These are phyloP conservation scores for Pyronema omphalodes DNA, from an alignment of 495 filamentous ascomycete species.

Conservation along the genomic window DNA sequence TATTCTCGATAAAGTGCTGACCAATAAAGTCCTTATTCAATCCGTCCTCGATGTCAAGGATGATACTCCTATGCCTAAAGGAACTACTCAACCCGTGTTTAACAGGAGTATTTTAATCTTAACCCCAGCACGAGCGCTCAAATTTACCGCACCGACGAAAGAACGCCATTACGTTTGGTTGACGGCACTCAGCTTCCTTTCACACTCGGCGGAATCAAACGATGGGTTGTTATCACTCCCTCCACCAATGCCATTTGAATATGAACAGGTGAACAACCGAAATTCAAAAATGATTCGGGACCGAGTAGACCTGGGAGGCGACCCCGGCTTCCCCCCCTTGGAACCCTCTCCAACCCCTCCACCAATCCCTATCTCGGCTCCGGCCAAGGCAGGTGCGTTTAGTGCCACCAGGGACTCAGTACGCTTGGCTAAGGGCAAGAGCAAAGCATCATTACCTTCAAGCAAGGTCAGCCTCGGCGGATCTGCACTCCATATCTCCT, in stretches of 20 bases:
- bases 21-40: constrained; percentile 62
- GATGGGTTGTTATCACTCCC: constrained; percentile 45
- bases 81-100: constrained; percentile 42
- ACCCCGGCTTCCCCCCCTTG: not conserved
- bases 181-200: constrained; percentile 81
- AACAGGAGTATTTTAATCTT: constrained; percentile 89
- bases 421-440: constrained; percentile 64
- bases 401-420: constrained; percentile 80
- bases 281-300: not conserved
- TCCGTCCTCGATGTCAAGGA: constrained; percentile 95
- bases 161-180: constrained; percentile 94
- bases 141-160: constrained; percentile 68
- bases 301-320: not conserved
- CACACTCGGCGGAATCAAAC: constrained; percentile 59
- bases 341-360: constrained; percentile 26
- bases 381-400: constrained; percentile 25
- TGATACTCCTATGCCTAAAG: constrained; percentile 72
- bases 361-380: constrained; percentile 23
- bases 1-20: constrained; percentile 24
- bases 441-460: constrained; percentile 11
- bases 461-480: not conserved
- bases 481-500: not conserved
- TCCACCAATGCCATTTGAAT: constrained; percentile 28
- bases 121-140: constrained; percentile 81
- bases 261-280: constrained; percentile 18